Evolutionary conservation across 331 rosid species (phyloP).

Genomic region (Malus hybrid): DNA sequence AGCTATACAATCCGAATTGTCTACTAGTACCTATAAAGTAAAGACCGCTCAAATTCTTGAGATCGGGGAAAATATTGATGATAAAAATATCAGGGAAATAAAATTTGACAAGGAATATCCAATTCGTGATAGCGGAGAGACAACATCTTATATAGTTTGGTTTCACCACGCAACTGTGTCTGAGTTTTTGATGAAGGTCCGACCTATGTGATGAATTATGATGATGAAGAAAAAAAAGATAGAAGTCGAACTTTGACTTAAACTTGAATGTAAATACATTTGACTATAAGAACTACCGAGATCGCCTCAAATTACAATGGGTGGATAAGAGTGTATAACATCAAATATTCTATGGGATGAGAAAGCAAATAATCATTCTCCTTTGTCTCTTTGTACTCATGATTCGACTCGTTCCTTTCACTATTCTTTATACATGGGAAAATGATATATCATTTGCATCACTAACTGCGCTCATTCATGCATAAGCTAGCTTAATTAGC

Average conservation of each 20-base stretch:
- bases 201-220: not conserved
- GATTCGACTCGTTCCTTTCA: slow-evolving; percentile 15
- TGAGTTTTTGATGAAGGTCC: not conserved
- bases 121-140: too few relatives aligned
- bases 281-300: not conserved
- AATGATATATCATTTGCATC: slow-evolving; percentile 35
- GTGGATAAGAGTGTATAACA: not conserved
- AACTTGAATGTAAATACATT: not conserved
- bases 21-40: too few relatives aligned
- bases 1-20: too few relatives aligned
- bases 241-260: not conserved
- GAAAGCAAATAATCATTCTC: slow-evolving; percentile 24
- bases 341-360: not conserved
- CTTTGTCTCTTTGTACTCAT: slow-evolving; percentile 42
- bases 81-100: too few relatives aligned
- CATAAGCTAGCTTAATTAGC: slow-evolving; percentile 11
- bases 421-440: slow-evolving; percentile 19
- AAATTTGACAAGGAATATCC: too few relatives aligned
- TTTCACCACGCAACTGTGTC: not conserved
- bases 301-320: not conserved
- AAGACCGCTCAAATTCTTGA: too few relatives aligned
- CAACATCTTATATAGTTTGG: not conserved
- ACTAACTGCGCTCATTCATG: slow-evolving; percentile 31
- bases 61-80: too few relatives aligned
- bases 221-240: too few relatives aligned